A percentile compares a stretch with the other conserved stretches of the same genome.
These are phyloP conservation scores for Fusarium acutatum DNA, from an alignment of 2,329 filamentous ascomycete species.

Conservation along the genomic window DNA sequence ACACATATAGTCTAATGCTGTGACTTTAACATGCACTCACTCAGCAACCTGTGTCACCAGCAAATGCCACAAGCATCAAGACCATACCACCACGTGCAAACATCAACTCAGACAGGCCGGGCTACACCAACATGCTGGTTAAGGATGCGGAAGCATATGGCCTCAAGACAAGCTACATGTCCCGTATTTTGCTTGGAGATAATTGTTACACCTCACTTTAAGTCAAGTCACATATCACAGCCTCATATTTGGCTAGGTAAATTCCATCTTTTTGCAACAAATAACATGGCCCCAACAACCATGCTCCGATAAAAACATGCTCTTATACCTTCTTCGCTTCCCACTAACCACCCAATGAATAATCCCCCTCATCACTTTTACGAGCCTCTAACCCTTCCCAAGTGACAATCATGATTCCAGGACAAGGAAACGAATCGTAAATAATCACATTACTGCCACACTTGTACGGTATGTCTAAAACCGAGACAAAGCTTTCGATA, in stretches of 20 bases:
- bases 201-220: neutral
- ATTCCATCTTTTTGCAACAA: conserved; percentile 31
- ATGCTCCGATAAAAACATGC: conserved; percentile 32
- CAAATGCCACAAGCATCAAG: neutral
- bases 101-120: neutral
- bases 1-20: neutral
- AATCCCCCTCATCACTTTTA: conserved; percentile 4
- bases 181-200: neutral
- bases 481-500: conserved; percentile 43
- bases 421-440: conserved; percentile 28
- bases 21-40: neutral
- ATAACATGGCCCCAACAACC: conserved; percentile 25
- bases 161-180: neutral
- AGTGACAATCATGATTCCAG: conserved; percentile 19
- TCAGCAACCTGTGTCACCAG: neutral
- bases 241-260: neutral
- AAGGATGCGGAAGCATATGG: neutral
- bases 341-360: conserved; percentile 23
- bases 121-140: neutral
- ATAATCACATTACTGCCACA: conserved; percentile 37
- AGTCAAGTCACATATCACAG: neutral
- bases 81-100: neutral
- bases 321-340: conserved; percentile 33
- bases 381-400: neutral
- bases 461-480: conserved; percentile 40